Percentiles rank a stretch among this genome's conserved stretches.
phyloP scores from a whole-genome alignment of 2,329 filamentous ascomycete genomes.

The Thelonectria olida region DNA sequence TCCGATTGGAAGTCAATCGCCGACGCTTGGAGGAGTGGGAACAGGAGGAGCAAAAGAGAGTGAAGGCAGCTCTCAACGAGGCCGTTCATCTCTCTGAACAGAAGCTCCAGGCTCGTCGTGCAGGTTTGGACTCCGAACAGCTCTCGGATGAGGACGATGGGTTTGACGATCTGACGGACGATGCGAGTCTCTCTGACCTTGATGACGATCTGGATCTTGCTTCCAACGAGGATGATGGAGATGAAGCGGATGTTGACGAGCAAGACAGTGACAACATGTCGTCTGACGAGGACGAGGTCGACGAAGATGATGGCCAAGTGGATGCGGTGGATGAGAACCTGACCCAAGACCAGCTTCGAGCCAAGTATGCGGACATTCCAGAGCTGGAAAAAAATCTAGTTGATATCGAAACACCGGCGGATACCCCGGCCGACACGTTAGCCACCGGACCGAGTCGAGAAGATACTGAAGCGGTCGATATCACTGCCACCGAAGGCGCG shows the following conservation, averaged over 20 bases:
- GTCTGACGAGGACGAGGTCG: constrained; percentile 58
- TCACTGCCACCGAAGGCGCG: constrained; percentile 33
- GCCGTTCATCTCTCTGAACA: constrained; percentile 77
- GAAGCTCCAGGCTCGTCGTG: constrained; percentile 70
- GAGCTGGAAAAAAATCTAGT: constrained; percentile 48
- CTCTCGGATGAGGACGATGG: constrained; percentile 56
- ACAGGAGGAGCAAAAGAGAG: constrained; percentile 69
- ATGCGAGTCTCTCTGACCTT: constrained; percentile 47
- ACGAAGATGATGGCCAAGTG: constrained; percentile 64
- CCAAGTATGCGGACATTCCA: constrained; percentile 75
- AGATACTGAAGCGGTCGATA: constrained; percentile 35
- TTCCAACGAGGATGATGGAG: constrained; percentile 50
- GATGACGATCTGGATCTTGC: constrained; percentile 46
- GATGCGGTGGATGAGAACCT: constrained; percentile 69
- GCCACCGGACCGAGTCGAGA: constrained; percentile 32
- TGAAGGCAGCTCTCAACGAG: constrained; percentile 76
- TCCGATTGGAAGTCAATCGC: constrained; percentile 68
- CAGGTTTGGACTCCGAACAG: constrained; percentile 62
- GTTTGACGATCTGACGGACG: constrained; percentile 59
- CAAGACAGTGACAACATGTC: constrained; percentile 65
- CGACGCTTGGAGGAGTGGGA: constrained; percentile 70
- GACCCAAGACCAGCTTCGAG: constrained; percentile 73
- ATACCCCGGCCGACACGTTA: constrained; percentile 24
- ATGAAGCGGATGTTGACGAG: constrained; percentile 46
- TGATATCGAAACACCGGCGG: constrained; percentile 35